phyloP scores from a whole-genome alignment of 148 eudicot species.

The Amaranthus palmeri region DNA sequence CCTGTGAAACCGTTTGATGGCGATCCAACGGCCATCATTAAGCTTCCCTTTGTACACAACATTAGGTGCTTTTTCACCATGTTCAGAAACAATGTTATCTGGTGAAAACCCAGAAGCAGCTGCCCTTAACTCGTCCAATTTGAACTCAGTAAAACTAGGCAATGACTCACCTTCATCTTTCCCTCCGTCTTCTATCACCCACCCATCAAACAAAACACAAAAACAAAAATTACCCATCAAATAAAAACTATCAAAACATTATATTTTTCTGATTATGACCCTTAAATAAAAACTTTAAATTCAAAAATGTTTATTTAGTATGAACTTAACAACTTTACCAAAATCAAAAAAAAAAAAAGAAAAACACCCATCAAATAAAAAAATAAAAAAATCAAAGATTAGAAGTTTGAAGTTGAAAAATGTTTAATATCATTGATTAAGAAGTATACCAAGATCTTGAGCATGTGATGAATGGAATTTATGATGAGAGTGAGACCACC shows the following conservation, averaged over 20 bases:
- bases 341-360: neutral
- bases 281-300: neutral
- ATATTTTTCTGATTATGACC: slow-evolving; percentile 5
- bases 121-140: slow-evolving; percentile 58
- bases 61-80: slow-evolving; percentile 87
- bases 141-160: slow-evolving; percentile 58
- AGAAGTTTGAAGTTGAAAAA: neutral
- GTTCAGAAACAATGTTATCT: slow-evolving; percentile 77
- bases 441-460: slow-evolving; percentile 48
- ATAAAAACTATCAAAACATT: neutral
- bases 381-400: neutral
- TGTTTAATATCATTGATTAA: neutral
- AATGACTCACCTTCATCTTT: slow-evolving; percentile 44
- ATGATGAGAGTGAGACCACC: slow-evolving; percentile 44
- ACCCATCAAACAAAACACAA: neutral
- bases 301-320: no score
- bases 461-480: slow-evolving; percentile 43
- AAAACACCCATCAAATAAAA: neutral
- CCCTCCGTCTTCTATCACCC: slow-evolving; percentile 35
- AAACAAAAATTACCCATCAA: slow-evolving; percentile 3
- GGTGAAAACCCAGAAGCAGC: slow-evolving; percentile 62
- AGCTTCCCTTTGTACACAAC: slow-evolving; percentile 68
- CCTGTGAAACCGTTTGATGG: slow-evolving; percentile 74
- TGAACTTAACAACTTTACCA: no score
- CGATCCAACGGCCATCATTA: slow-evolving; percentile 59